Base-by-base conservation (phyloP, 805 yeast genomes). In the Monosporozyma yasuniensis region DNA sequence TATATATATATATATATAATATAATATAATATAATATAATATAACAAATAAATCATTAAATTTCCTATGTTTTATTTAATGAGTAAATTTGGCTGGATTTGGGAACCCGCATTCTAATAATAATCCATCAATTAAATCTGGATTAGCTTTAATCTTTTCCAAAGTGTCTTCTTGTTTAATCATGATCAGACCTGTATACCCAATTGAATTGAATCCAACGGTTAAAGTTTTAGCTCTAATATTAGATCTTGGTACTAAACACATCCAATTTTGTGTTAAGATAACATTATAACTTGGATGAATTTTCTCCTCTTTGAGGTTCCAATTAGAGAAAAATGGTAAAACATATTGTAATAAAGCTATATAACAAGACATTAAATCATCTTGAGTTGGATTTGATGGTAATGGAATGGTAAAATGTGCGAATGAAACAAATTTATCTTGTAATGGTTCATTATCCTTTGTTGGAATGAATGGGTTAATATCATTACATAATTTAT, bases 231-330 rank as follows among this genome's bases (percentile, higher is more conserved):
- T 73, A 58, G 73, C 82, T 47, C 68, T 71, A 2, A 83, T 82
- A 16, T 61, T 60, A 2, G 82, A 70, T 59, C 96, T 76, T n/a
- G 98, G 98, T 14, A 88, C 82, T 19, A 85, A 65, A 78, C 87
- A 78, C 69, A 91, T 77, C 86, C 91, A 91, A 47, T 80, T 76
- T 45, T 80, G 79, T 44, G 93, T 87, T 76, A 91, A 79, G 42
- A 87, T 69, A 34, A 89, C 78, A 61, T 91, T 91, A 67, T 87
- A 90, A 30, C 91, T 83, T 47, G 80, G 68, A 44, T 39, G 37
- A 10, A 23, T 25, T n/a, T n/a, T n/a, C n/a, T n/a, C n/a, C n/a
- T n/a, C n/a, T n/a, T n/a, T n/a, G n/a, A n/a, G 14, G 25, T 52
- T 39, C 62, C 64, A 60, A 50, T 81, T 82, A 60, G 80, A 79